Conservation (phyloP, 2,329 filamentous ascomycete genomes). For the Stagonosporopsis cucurbitacearum region DNA sequence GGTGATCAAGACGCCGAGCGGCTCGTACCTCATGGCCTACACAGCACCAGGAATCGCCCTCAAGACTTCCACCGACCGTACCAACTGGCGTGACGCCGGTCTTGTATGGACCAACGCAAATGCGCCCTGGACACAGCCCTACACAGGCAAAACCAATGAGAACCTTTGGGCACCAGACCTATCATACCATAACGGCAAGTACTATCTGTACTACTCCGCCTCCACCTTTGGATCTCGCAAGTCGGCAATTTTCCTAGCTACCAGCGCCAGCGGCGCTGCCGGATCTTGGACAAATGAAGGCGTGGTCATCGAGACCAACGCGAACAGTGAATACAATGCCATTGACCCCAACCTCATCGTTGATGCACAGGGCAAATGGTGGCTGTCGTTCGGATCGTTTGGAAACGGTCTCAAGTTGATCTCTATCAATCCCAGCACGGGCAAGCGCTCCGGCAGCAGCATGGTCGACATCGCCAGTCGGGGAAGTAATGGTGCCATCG, state of each 20-base stretch:
- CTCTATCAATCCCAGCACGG: constrained; percentile 54
- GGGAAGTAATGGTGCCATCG: constrained; percentile 56
- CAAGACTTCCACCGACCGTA: constrained; percentile 20
- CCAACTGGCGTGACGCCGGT: constrained; percentile 15
- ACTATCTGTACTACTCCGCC: constrained; percentile 69
- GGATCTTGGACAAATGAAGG: constrained; percentile 64
- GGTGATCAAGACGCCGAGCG: constrained; percentile 13
- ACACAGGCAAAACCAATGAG: constrained; percentile 2
- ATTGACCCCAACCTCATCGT: constrained; percentile 58
- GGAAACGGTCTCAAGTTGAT: constrained; percentile 64
- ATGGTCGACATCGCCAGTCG: constrained; percentile 59
- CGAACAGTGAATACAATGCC: constrained; percentile 50
- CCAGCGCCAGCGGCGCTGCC: constrained; percentile 55
- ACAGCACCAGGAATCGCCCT: constrained; percentile 12
- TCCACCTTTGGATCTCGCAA: constrained; percentile 64
- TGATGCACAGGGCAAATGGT: constrained; percentile 49
- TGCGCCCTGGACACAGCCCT: constrained; percentile 6
- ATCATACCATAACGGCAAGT: constrained; percentile 40
- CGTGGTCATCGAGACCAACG: constrained; percentile 49
- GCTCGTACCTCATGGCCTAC: constrained; percentile 13
- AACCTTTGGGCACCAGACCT: constrained; percentile 19
- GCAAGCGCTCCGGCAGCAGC: constrained; percentile 18
- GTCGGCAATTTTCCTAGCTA: constrained; percentile 65
- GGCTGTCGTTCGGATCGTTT: constrained; percentile 70
- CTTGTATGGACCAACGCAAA: constrained; percentile 15